Evolutionary conservation across 495 filamentous ascomycete species (phyloP), one percentile per base, ranked within the genome.

Genomic region (Tuber aestivum): DNA sequence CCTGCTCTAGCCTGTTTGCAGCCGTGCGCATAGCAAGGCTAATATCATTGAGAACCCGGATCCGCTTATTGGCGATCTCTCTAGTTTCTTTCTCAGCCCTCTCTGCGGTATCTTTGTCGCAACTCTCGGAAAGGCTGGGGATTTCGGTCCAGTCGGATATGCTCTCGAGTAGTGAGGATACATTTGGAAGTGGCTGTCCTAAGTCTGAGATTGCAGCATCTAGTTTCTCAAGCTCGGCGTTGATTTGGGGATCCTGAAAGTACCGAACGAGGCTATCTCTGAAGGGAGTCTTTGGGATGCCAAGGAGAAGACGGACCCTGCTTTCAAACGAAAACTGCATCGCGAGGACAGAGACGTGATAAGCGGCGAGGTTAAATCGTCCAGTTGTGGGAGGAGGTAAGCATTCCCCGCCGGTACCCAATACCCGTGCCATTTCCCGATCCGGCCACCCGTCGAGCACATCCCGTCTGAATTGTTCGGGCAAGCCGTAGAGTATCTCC

Each of bases 91-190:
- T 48, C 35, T 81, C 79, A n/a, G 71, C 76, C 14, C 65, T 77
- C 41, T 81, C 73, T 35, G 76, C 45, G 6, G 81, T 74, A 48
- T 71, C 76, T 21, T 71, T 74, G 35, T 73, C 70, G 41, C 76
- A 75, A 23, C 72, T 69, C 20, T 41, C 75, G 4, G 74, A 72
- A 8, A 81, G 76, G 9, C 75, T 61, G 16, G 79, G 79, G 69
- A 81, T 75, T 35, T 81, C 79, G 16, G 79, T 81, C 79, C 74
- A 77, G 50, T 81, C 79, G 42, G 75, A 80, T 50, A 78, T 76
- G n/a, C 78, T 79, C 70, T 79, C 78, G 21, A 77, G 74, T 70
- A 79, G 77, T 44, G 71, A 69, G 1, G 78, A 81, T 69, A n/a
- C 71, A 75, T 37, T 70, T 50, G 27, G 79, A 77, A n/a, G 73